A percentile compares a stretch with the other conserved stretches of the same genome.
Conservation (phyloP, 192 early-diverging fungal species). For the Thoreauomyces humboldtii region DNA sequence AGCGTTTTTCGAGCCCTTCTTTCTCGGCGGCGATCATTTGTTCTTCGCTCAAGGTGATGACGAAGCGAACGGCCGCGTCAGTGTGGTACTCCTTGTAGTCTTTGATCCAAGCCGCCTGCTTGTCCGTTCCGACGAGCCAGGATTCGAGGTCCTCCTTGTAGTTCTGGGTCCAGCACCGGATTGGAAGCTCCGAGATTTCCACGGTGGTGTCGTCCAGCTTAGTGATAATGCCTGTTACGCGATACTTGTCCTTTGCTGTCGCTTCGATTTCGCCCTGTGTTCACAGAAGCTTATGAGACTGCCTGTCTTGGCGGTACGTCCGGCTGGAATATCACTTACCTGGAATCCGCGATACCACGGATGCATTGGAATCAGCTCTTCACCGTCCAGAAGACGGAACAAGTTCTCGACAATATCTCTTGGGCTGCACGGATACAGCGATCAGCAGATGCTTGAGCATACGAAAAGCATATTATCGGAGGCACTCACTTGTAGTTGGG, state of each 20-base stretch:
- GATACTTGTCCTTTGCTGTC: conserved; percentile 56
- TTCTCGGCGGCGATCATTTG: conserved; percentile 69
- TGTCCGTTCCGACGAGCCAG: conserved; percentile 74
- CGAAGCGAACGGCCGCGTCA: conserved; percentile 62
- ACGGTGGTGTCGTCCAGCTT: conserved; percentile 74
- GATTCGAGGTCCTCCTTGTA: conserved; percentile 84
- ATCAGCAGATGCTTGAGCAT: conserved; percentile 28
- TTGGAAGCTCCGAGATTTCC: conserved; percentile 86
- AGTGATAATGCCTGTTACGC: conserved; percentile 64
- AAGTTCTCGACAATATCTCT: conserved; percentile 85
- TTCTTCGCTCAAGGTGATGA: conserved; percentile 59
- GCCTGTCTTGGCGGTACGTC: background rate
- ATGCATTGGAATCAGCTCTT: conserved; percentile 68
- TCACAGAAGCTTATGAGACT: background rate
- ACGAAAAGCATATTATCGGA: conserved; percentile 21
- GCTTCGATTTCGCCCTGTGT: conserved; percentile 66
- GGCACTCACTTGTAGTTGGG: conserved; percentile 70
- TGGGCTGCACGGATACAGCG: conserved; percentile 85
- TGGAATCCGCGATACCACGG: conserved; percentile 95
- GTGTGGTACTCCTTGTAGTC: conserved; percentile 75
- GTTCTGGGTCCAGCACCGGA: conserved; percentile 81
- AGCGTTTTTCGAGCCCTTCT: conserved; percentile 78
- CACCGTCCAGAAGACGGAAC: conserved; percentile 69
- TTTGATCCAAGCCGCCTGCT: conserved; percentile 61
- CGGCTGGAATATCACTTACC: conserved; percentile 27